Percentiles rank a stretch among this genome's conserved stretches.
These are phyloP conservation scores for Achlya hypogyna DNA, from an alignment of 352 stramenopile species.

Conservation along the genomic window DNA sequence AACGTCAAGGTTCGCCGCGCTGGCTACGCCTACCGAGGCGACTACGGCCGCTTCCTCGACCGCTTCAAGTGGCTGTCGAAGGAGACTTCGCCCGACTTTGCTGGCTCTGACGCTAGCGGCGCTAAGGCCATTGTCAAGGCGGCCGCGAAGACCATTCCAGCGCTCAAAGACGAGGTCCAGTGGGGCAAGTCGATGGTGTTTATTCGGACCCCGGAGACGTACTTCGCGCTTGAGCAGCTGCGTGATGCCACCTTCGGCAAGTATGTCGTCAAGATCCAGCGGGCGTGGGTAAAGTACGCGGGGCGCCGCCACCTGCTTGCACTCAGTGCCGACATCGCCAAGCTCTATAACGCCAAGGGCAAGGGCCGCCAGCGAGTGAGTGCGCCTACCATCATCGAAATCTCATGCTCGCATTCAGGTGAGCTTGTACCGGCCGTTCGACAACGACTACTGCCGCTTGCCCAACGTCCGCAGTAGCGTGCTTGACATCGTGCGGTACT, in stretches of 20 bases:
- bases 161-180: constrained; percentile 76
- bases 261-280: constrained; percentile 74
- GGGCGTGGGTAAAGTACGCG: constrained; percentile 72
- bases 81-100: constrained; percentile 76
- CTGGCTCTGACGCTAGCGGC: constrained; percentile 73
- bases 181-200: constrained; percentile 88
- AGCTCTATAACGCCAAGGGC: constrained; percentile 67
- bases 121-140: constrained; percentile 70
- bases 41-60: constrained; percentile 80
- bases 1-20: constrained; percentile 83
- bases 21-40: constrained; percentile 77
- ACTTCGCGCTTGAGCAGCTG: constrained; percentile 84
- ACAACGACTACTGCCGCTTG: constrained; percentile 74
- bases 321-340: constrained; percentile 77
- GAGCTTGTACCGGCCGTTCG: constrained; percentile 81
- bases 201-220: constrained; percentile 82
- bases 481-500: constrained; percentile 56
- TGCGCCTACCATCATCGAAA: too few relatives aligned
- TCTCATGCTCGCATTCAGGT: constrained; percentile 23
- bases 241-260: constrained; percentile 70
- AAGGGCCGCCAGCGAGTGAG: constrained; percentile 65
- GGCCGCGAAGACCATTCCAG: constrained; percentile 55
- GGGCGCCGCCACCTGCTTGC: constrained; percentile 72
- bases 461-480: constrained; percentile 49
- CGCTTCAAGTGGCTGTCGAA: constrained; percentile 74